Evolutionary conservation across 2,329 filamentous ascomycete species (phyloP).

Genomic region (Eutypella sp.): DNA sequence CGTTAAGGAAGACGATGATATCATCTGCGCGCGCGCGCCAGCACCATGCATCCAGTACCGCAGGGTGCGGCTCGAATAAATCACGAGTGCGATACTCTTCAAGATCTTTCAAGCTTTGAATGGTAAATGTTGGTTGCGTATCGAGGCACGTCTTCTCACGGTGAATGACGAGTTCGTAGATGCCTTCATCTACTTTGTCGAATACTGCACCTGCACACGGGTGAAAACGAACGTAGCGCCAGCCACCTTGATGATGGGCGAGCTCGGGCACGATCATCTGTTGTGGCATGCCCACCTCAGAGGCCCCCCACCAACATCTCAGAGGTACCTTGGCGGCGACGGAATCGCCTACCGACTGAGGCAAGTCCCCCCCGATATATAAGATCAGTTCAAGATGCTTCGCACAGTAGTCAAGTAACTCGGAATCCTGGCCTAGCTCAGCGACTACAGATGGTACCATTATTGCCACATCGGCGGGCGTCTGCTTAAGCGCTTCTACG

Average conservation of each 20-base stretch:
- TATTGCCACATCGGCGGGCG: background rate
- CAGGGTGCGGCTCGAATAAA: conserved; percentile 19
- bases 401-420: background rate
- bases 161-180: conserved; percentile 4
- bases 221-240: conserved; percentile 6
- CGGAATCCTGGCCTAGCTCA: background rate
- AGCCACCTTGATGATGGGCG: background rate
- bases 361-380: background rate
- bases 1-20: conserved; percentile 26
- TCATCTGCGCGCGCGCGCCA: conserved; percentile 25
- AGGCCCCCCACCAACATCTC: background rate
- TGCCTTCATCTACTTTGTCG: conserved; percentile 12
- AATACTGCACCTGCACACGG: conserved; percentile 21
- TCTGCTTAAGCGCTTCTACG: background rate
- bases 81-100: conserved; percentile 20
- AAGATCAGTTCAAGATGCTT: background rate
- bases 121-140: conserved; percentile 15
- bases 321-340: background rate
- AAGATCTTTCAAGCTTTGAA: conserved; percentile 10
- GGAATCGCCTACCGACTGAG: background rate
- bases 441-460: background rate
- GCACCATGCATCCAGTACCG: conserved; percentile 18
- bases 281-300: background rate
- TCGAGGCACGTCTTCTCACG: background rate
- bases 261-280: background rate